Base-by-base conservation (phyloP, 441 rosid species). In the Cnidoscolus chayamansa region DNA sequence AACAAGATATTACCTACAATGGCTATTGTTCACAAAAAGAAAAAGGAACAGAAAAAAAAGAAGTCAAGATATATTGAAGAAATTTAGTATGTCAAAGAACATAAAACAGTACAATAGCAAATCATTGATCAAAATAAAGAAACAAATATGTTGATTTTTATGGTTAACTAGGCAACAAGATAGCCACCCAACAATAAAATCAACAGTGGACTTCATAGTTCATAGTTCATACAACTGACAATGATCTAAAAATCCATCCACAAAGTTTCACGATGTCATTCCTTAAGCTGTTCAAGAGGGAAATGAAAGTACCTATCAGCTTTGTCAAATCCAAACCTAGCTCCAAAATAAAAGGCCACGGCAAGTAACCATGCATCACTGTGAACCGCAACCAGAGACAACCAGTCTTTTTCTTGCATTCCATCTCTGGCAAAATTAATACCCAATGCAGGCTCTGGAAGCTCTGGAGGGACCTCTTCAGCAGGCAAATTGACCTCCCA, bases 401-500 rank as follows among this genome's bases (percentile, higher is more conserved):
- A 61, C 93, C 93, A 89, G 76, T 89, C 91, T 73, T 87, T 89
- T 59, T 87, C 91, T 70, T 85, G 88, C 93, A 87, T 87, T 65
- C 93, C 93, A 78, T 89, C 93, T 70, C 93, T 85, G 9, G 91
- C 93, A 72, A 89, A 89, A 79, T 89, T 89, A 69, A 89, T 89
- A 31, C 93, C 93, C 69, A 89, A 74, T 16, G 90, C 93, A 72
- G 93, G 93, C 69, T 89, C 93, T 0, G 93, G 93, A 68, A 89
- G 84, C 78, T 86, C 89, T 5, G 87, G 85, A 62, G 89, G 90
- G 25, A 84, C 87, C 76, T 90, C 93, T 76, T 90, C 97, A 59
- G 93, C 95, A 25, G 98, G 98, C 67, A 93, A 84, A 83, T 88
- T 89, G 75, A 89, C 91, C 77, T 89, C 91, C 93, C 93, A 89